Percentiles rank a stretch among this genome's conserved stretches.
Conservation (phyloP, 2,329 filamentous ascomycete genomes). For the Pseudofabraea citricarpa region DNA sequence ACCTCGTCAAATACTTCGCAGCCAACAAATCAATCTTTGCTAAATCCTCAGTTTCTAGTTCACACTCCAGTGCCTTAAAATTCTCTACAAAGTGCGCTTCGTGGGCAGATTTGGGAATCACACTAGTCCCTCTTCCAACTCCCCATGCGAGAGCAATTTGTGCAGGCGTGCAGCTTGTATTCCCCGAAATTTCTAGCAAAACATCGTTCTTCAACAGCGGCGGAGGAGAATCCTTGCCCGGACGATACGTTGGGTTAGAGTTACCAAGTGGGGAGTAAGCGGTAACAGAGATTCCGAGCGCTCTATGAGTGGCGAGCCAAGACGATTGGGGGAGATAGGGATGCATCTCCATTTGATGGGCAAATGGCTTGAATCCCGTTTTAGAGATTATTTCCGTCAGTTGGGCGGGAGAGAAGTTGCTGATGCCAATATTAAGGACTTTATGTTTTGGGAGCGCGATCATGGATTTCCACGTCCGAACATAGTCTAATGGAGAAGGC, state of each 20-base stretch:
- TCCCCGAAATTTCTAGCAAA: constrained; percentile 32
- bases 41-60: constrained; percentile 32
- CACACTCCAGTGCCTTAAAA: constrained; percentile 42
- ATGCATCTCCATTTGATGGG: constrained; percentile 20
- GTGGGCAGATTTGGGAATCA: constrained; percentile 47
- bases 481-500: neutral
- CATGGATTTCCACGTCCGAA: constrained; percentile 1
- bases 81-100: constrained; percentile 33
- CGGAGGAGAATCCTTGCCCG: constrained; percentile 12
- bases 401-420: constrained; percentile 46
- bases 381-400: constrained; percentile 11
- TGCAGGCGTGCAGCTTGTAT: constrained; percentile 36
- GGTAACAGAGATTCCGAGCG: constrained; percentile 27
- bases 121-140: constrained; percentile 38
- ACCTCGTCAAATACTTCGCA: constrained; percentile 26
- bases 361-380: neutral
- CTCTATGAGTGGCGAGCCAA: constrained; percentile 19
- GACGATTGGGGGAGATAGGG: constrained; percentile 17
- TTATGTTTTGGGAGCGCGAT: constrained; percentile 28
- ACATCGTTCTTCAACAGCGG: constrained; percentile 36
- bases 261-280: constrained; percentile 34
- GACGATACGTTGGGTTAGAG: constrained; percentile 41
- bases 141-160: constrained; percentile 45
- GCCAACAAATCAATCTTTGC: constrained; percentile 26
- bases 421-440: constrained; percentile 51